Base-by-base conservation (phyloP, 805 yeast species). In the Clavispora vitiphila region DNA sequence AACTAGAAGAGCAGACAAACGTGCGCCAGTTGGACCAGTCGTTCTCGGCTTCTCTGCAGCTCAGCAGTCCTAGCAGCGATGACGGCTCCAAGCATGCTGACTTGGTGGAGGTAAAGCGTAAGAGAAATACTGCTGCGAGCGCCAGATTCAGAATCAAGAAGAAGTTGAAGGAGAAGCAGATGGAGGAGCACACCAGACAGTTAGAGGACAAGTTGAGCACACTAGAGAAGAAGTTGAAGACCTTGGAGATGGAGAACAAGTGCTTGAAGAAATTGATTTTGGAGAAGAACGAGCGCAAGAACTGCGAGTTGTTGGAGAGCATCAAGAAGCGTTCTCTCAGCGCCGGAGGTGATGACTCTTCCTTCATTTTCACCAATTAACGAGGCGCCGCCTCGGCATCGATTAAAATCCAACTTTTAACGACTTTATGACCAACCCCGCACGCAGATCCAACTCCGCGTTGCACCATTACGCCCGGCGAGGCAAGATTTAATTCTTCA, bases 81-180 rank as follows among this genome's bases (percentile, higher is more conserved):
- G 37, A 41, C 38, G 20, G 32, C 5, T 11, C 21, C 15, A 21
- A 26, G 25, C 31, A 15, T n/a, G 12, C 10, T 12, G 46, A 43
- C 8, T 14, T 43, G 35, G 36, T 24, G 44, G 74, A 72, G 35
- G 93, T 85, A 56, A 91, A 87, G 65, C 76, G 96, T 47, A 78
- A 84, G 49, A 76, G 95, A 54, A 90, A 89, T 65, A 89, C 96
- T 0, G 96, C 93, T 1, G 98, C 99, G 1, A 81, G 91, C 16
- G 97, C 97, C 4, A 73, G 98, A 46, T 91, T 91, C 71, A 76
- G 99, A 49, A 78, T 88, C 58, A 88, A 87, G 75, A 89, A 86
- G 79, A 90, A 91, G 74, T 57, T 84, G 65, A 85, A 87, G 61
- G 97, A 91, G 65, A 93, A 86, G 65, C 91, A 90, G 59, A 77